These are phyloP conservation scores for Trichoderma erinaceum DNA, from an alignment of 495 filamentous ascomycete genomes.

Conservation along the genomic window DNA sequence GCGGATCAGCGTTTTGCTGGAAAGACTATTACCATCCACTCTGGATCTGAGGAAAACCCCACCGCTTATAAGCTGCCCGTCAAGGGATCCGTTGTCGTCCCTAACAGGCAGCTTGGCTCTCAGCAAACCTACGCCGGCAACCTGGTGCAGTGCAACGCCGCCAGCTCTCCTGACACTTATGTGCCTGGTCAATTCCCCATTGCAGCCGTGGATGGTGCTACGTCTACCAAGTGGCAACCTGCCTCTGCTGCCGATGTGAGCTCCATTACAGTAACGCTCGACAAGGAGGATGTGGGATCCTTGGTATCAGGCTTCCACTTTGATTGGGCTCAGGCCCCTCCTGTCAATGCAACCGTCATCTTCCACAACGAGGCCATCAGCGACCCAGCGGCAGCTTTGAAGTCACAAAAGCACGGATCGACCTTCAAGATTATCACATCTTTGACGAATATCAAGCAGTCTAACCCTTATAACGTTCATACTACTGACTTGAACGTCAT, in stretches of 20 bases:
- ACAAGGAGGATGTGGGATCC: neutral
- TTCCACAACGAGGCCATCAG: conserved; percentile 1
- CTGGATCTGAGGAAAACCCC: neutral
- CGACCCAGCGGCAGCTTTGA: neutral
- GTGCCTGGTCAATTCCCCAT: conserved; percentile 67
- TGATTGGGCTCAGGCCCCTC: conserved; percentile 7
- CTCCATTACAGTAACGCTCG: neutral
- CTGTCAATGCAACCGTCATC: conserved; percentile 5
- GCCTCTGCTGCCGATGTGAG: conserved; percentile 17
- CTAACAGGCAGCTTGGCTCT: conserved; percentile 45
- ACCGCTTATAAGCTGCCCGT: conserved; percentile 45
- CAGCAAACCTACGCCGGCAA: conserved; percentile 52
- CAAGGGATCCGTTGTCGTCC: conserved; percentile 47
- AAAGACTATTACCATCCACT: conserved; percentile 7
- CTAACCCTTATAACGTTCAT: neutral
- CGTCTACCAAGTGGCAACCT: conserved; percentile 69
- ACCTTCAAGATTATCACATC: neutral
- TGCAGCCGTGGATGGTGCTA: conserved; percentile 62
- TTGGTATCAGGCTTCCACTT: conserved; percentile 2
- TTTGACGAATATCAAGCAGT: neutral
- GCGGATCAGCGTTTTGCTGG: conserved; percentile 17
- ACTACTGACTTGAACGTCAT: neutral
- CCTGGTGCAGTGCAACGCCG: conserved; percentile 60
- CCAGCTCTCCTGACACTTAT: conserved; percentile 42
- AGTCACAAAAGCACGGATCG: neutral